Conservation (phyloP, 2,329 filamentous ascomycete species). For the Epichloe gansuensis region DNA sequence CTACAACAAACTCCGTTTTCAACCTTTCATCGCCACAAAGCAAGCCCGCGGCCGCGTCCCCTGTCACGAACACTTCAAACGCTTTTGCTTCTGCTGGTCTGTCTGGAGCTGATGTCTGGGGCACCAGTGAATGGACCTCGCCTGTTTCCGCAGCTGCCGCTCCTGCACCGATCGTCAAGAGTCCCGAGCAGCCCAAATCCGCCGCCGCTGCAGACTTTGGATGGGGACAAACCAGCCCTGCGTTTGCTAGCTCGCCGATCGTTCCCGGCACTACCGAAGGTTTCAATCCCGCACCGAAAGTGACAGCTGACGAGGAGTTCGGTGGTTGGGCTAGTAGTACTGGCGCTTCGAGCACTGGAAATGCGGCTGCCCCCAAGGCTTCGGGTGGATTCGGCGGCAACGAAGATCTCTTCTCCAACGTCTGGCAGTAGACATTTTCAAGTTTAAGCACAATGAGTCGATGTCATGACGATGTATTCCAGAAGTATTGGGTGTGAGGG, state of each 20-base stretch:
- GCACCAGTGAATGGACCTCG: constrained; percentile 68
- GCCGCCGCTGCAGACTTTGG: constrained; percentile 50
- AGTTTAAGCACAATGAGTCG: background rate
- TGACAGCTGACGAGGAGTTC: constrained; percentile 87
- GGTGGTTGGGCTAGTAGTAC: constrained; percentile 80
- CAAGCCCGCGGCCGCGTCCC: constrained; percentile 30
- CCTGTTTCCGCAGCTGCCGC: constrained; percentile 22
- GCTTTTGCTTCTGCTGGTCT: constrained; percentile 27
- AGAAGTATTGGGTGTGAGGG: constrained; percentile 5
- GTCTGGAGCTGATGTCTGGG: constrained; percentile 64
- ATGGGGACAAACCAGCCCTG: constrained; percentile 35
- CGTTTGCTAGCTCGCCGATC: constrained; percentile 47
- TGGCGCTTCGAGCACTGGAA: constrained; percentile 27
- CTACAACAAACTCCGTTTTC: constrained; percentile 54
- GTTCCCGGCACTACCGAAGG: constrained; percentile 51
- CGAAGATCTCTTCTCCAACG: constrained; percentile 90
- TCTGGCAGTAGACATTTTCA: constrained; percentile 56
- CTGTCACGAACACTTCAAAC: constrained; percentile 22
- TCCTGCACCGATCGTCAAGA: constrained; percentile 34
- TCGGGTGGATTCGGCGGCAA: constrained; percentile 48
- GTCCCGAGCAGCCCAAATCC: constrained; percentile 32
- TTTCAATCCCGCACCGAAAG: constrained; percentile 52
- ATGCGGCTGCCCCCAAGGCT: constrained; percentile 36
- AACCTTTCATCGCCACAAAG: constrained; percentile 53
- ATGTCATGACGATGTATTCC: background rate